phyloP scores from a whole-genome alignment of 495 filamentous ascomycete genomes.

The Parathielavia hyrcaniae region DNA sequence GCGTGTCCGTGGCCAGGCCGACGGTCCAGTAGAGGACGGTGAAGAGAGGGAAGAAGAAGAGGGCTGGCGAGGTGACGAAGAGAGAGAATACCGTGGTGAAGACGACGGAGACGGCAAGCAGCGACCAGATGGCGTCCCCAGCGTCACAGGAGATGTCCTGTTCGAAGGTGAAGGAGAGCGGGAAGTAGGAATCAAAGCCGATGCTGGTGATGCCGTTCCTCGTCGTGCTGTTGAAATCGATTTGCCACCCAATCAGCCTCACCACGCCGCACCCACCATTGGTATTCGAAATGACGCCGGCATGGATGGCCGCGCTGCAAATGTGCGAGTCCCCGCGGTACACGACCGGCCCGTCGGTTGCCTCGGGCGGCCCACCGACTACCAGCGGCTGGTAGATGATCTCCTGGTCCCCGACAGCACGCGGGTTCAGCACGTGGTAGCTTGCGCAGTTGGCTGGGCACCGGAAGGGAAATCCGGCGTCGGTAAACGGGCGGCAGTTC shows the following conservation, averaged over 20 bases:
- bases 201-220: slow-evolving; percentile 22
- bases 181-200: slow-evolving; percentile 34
- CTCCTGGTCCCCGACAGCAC: slow-evolving; percentile 67
- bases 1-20: slow-evolving; percentile 73
- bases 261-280: slow-evolving; percentile 60
- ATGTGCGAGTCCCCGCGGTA: slow-evolving; percentile 83
- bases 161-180: slow-evolving; percentile 64
- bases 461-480: slow-evolving; percentile 63
- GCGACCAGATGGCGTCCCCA: slow-evolving; percentile 23
- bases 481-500: slow-evolving; percentile 72
- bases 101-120: slow-evolving; percentile 63
- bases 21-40: slow-evolving; percentile 68
- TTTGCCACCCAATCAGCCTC: slow-evolving; percentile 13
- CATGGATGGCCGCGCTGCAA: slow-evolving; percentile 74
- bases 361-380: slow-evolving; percentile 62
- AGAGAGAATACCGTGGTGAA: slow-evolving; percentile 62
- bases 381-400: slow-evolving; percentile 65
- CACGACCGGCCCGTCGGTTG: slow-evolving; percentile 39
- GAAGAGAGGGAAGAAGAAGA: slow-evolving; percentile 68
- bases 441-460: slow-evolving; percentile 72
- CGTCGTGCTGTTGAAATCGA: slow-evolving; percentile 14
- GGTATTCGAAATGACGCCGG: slow-evolving; percentile 60
- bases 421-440: slow-evolving; percentile 60
- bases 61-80: slow-evolving; percentile 59
- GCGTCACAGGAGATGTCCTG: slow-evolving; percentile 45